Base-by-base conservation (phyloP, 768 basidiomycete species). In the Fibroporia radiculosa region DNA sequence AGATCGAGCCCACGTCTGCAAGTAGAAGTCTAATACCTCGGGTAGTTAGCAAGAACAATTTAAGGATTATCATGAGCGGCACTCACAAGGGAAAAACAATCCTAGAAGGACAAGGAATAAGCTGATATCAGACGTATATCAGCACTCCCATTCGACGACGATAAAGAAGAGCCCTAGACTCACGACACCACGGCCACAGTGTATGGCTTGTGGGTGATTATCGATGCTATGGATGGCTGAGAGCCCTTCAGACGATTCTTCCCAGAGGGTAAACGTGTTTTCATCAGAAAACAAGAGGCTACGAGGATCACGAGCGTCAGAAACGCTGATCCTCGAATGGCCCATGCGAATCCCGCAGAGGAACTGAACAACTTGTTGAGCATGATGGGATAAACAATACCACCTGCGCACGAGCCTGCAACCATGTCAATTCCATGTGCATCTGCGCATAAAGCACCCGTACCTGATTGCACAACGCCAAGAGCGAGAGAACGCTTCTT, bases 261-360 rank as follows among this genome's bases (percentile, higher is more conserved):
- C 16, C 34, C 26, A 10, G 26, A 11, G 10, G 40, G 29, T 10
- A 42, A 42, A 14, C 47, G 45, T 12, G 50, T 26, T 8, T 26
- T 44, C 55, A 55, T 56, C 33, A 54, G 41, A 2, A 40, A 18
- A 22, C 48, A 49, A 6, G 50, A 48, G 7, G 47, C 27, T 4
- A 43, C 28, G 4, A 59, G 44, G n/a, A 56, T 23, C 14, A 42
- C 53, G 12, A 57, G 40, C 4, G 42, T 37, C n/a, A 59, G 20
- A 48, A 53, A 55, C 12, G 43, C 56, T 13, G 48, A 26, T 8
- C 47, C 48, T 63, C 51, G 65, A 26, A 74, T 68, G 23, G 64
- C 72, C 65, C 65, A 70, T 8, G 59, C 60, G 50, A 72, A 74
- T 2, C 69, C 68, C 3, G 59, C 54, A 2, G 54, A 44, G 35